phyloP scores from a whole-genome alignment of 495 filamentous ascomycete genomes.

The Niebla homalea region DNA sequence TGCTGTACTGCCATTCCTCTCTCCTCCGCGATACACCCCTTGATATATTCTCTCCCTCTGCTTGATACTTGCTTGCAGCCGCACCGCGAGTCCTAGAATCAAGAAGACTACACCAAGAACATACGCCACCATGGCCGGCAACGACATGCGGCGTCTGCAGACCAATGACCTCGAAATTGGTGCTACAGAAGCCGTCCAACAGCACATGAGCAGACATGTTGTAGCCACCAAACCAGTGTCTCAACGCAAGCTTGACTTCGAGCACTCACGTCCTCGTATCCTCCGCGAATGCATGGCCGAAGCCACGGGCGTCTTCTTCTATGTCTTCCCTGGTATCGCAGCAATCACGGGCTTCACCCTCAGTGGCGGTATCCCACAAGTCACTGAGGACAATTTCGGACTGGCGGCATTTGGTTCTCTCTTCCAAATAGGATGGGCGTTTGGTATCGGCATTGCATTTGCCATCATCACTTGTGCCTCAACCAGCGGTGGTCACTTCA shows the following conservation, averaged over 20 bases:
- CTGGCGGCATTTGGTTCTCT: conserved; percentile 29
- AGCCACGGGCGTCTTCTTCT: conserved; percentile 39
- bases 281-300: conserved; percentile 36
- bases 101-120: too few relatives aligned
- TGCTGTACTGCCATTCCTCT: too few relatives aligned
- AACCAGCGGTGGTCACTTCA: conserved; percentile 41
- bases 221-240: conserved; percentile 30
- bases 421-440: conserved; percentile 37
- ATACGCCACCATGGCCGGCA: conserved; percentile 11
- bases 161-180: conserved; percentile 28
- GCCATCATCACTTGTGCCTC: conserved; percentile 40
- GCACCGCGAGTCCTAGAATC: too few relatives aligned
- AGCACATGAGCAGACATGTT: conserved; percentile 32
- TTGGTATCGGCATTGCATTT: conserved; percentile 39
- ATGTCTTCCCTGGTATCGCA: conserved; percentile 37
- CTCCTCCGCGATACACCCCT: too few relatives aligned
- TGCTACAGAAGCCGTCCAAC: conserved; percentile 34
- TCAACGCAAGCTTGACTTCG: conserved; percentile 36
- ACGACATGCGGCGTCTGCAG: conserved; percentile 20
- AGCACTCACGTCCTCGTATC: conserved; percentile 31
- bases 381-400: conserved; percentile 3
- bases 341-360: conserved; percentile 32
- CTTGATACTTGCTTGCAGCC: too few relatives aligned
- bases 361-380: conserved; percentile 20
- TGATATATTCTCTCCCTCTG: too few relatives aligned